These are phyloP conservation scores for Macadamia tetraphylla DNA, from an alignment of 164 flowering plant genomes.

Conservation along the genomic window DNA sequence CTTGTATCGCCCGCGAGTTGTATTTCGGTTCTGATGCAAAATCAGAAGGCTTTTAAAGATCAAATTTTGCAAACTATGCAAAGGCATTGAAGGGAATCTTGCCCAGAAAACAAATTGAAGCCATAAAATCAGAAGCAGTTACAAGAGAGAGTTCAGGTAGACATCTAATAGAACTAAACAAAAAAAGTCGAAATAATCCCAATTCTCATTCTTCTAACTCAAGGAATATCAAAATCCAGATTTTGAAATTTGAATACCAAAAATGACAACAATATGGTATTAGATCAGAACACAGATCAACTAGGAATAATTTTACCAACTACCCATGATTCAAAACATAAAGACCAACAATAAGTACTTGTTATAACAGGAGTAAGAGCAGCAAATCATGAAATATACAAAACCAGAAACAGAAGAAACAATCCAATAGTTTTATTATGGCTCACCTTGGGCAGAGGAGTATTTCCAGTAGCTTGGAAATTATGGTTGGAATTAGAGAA, in stretches of 20 bases:
- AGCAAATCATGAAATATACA: background rate
- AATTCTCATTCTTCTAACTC: background rate
- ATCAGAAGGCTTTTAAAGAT: constrained; percentile 1
- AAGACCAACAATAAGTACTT: background rate
- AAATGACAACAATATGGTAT: too few relatives aligned
- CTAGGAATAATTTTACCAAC: background rate
- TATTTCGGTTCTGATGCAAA: constrained; percentile 57
- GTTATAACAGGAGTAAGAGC: too few relatives aligned
- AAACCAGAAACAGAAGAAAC: background rate
- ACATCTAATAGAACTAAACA: background rate
- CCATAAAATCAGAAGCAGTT: background rate
- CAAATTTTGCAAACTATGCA: background rate
- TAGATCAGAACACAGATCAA: too few relatives aligned
- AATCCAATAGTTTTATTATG: background rate
- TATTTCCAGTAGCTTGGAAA: constrained; percentile 56
- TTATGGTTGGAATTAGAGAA: constrained; percentile 24
- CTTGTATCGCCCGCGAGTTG: constrained; percentile 66
- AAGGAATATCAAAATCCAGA: too few relatives aligned
- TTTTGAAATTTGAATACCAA: background rate
- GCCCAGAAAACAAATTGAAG: background rate
- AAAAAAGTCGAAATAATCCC: background rate
- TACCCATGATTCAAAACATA: background rate
- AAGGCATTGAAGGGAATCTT: background rate
- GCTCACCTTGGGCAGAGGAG: constrained; percentile 66
- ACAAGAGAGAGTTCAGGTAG: background rate